phyloP scores from a whole-genome alignment of 192 early-diverging fungal species.

The Entomortierella parvispora region DNA sequence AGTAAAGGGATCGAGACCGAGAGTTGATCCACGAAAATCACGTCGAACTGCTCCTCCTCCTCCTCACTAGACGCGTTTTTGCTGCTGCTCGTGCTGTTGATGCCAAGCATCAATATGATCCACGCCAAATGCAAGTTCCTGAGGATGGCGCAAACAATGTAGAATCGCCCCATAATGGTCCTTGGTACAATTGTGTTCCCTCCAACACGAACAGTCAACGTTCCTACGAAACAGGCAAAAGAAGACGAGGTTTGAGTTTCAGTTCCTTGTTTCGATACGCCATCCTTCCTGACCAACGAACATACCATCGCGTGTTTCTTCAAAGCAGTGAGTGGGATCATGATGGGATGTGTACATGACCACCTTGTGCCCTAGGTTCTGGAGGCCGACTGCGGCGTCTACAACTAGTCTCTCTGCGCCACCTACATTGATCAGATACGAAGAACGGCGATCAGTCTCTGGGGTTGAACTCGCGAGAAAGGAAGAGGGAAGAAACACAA shows the following conservation, averaged over 20 bases:
- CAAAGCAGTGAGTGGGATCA: conserved; percentile 88
- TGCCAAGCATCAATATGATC: conserved; percentile 53
- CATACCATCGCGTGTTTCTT: conserved; percentile 87
- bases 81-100: conserved; percentile 6
- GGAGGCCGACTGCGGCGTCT: conserved; percentile 87
- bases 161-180: conserved; percentile 73
- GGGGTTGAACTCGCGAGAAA: no score
- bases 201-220: conserved; percentile 75
- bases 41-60: conserved; percentile 68
- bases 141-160: conserved; percentile 86
- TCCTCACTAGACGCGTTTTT: no score
- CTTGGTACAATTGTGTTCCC: conserved; percentile 81
- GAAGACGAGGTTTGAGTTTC: background rate
- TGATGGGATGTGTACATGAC: conserved; percentile 92
- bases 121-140: conserved; percentile 75
- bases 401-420: conserved; percentile 96
- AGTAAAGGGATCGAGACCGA: conserved; percentile 87
- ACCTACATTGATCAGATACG: conserved; percentile 58
- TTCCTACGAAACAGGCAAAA: conserved; percentile 60
- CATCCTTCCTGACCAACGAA: background rate
- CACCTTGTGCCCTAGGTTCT: conserved; percentile 82
- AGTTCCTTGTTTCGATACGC: background rate
- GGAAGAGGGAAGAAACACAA: background rate
- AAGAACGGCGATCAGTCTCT: no score
- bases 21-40: conserved; percentile 89